Evolutionary conservation across 129 eudicot genomes (phyloP).

Genomic region (Solidago caesia): DNA sequence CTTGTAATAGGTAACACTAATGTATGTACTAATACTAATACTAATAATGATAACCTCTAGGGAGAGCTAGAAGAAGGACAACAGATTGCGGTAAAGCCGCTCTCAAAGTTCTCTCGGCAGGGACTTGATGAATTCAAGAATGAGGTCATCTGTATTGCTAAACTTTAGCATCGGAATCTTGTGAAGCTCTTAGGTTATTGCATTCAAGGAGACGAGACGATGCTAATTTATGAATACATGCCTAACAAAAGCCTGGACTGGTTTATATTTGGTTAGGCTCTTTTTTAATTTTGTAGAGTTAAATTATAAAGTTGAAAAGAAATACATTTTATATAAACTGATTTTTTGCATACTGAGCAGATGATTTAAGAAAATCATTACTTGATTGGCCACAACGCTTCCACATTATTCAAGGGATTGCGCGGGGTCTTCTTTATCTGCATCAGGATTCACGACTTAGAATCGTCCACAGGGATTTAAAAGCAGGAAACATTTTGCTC

Average conservation of each 20-base stretch:
- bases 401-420: too few species aligned
- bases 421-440: too few species aligned
- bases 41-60: not conserved
- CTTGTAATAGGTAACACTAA: too few species aligned
- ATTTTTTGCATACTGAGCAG: too few species aligned
- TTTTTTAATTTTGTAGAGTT: too few species aligned
- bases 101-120: not conserved
- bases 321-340: too few species aligned
- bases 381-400: too few species aligned
- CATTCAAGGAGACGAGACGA: not conserved
- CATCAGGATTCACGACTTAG: too few species aligned
- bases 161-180: slow-evolving; percentile 49
- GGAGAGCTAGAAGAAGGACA: not conserved
- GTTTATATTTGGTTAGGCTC: not conserved
- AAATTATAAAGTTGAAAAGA: too few species aligned
- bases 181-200: slow-evolving; percentile 27
- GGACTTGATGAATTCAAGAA: not conserved
- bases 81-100: not conserved
- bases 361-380: too few species aligned
- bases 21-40: not conserved
- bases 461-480: too few species aligned
- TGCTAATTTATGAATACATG: not conserved
- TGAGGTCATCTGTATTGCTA: slow-evolving; percentile 23
- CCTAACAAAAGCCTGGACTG: not conserved
- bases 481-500: too few species aligned